Evolutionary conservation across 768 basidiomycete species (phyloP).

Genomic region (Lyophyllum semitale): DNA sequence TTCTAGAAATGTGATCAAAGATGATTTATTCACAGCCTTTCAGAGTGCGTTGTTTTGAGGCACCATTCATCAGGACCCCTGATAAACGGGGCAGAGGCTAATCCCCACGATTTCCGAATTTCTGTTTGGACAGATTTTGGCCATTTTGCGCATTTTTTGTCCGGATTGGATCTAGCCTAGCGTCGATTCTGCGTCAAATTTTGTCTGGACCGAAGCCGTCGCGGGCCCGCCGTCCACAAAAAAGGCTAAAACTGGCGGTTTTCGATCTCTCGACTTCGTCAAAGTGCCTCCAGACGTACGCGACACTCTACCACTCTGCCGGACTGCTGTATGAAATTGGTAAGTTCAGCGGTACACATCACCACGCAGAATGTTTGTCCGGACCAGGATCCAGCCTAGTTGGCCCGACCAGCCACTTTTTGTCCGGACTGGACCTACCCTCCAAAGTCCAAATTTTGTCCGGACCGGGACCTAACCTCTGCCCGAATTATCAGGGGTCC

Average conservation of each 20-base stretch:
- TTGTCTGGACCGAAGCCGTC: not conserved
- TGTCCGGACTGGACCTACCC: too few species aligned
- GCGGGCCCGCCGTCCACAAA: not conserved
- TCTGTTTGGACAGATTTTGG: not conserved
- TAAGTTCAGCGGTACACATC: too few species aligned
- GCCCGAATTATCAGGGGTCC: too few species aligned
- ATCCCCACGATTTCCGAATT: not conserved
- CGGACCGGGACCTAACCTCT: too few species aligned
- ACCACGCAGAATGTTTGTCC: too few species aligned
- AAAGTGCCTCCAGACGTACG: not conserved
- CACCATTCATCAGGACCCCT: not conserved
- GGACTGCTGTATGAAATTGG: not conserved
- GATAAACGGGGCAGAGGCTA: not conserved
- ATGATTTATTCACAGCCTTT: too few species aligned
- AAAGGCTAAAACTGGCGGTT: not conserved
- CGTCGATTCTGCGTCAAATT: not conserved
- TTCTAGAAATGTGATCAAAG: too few species aligned
- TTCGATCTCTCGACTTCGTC: not conserved
- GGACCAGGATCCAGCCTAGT: too few species aligned
- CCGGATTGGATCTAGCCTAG: not conserved
- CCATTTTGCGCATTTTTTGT: not conserved
- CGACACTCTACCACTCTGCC: not conserved
- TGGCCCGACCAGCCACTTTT: too few species aligned
- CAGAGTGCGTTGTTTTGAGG: too few species aligned
- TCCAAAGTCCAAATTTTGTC: too few species aligned